Percentiles rank a stretch among this genome's conserved stretches.
Conservation (phyloP, 495 filamentous ascomycete species). For the Penicillium simplicissimum region DNA sequence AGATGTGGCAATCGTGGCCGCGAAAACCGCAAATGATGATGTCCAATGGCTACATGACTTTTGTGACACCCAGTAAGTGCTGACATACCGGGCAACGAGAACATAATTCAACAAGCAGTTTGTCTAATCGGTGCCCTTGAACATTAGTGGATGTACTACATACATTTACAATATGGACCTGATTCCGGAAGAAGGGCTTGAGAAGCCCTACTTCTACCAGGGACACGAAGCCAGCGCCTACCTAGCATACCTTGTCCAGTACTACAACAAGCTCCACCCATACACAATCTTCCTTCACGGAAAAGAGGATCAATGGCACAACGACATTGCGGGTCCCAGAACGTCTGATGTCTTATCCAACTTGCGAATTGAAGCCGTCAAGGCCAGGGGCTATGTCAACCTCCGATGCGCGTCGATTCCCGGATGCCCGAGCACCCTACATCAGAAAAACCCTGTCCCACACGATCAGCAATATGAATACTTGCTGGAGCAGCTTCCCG, state of each 20-base stretch:
- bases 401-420: constrained; percentile 16
- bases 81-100: too few species aligned
- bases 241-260: constrained; percentile 21
- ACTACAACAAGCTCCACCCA: constrained; percentile 19
- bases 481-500: constrained; percentile 17
- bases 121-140: too few species aligned
- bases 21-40: neutral
- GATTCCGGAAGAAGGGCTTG: neutral
- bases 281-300: constrained; percentile 28
- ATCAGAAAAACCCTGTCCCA: neutral
- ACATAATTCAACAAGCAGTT: too few species aligned
- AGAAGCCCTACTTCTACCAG: neutral
- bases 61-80: neutral
- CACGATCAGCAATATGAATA: constrained; percentile 19
- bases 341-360: constrained; percentile 16
- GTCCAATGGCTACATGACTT: neutral
- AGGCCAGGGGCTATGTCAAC: constrained; percentile 19
- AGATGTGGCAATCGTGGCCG: neutral
- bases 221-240: constrained; percentile 29
- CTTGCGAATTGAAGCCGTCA: constrained; percentile 20
- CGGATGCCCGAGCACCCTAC: too few species aligned
- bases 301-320: constrained; percentile 25
- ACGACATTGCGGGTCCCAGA: constrained; percentile 21
- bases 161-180: neutral
- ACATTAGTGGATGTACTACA: too few species aligned